Conservation (phyloP, 106 monocot species). For the Dendrobium chrysotoxum region DNA sequence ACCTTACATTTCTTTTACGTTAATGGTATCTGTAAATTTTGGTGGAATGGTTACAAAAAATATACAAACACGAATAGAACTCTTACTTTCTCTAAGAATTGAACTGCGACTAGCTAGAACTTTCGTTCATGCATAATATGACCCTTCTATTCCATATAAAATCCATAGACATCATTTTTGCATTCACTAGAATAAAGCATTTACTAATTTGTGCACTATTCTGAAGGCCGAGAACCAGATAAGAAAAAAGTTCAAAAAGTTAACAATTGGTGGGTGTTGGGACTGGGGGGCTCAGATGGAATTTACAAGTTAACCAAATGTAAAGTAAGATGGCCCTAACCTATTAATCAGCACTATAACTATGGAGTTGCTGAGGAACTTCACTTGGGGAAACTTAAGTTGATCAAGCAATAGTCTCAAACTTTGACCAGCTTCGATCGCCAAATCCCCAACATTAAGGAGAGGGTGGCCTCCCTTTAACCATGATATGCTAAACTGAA, state of each 20-base stretch:
- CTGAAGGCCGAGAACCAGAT: neutral
- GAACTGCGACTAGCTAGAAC: neutral
- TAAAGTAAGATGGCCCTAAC: constrained; percentile 24
- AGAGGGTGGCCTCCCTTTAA: constrained; percentile 73
- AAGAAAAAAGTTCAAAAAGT: neutral
- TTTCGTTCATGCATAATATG: neutral
- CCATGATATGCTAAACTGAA: constrained; percentile 82
- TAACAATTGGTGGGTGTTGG: neutral
- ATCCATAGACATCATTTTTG: neutral
- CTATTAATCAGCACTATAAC: constrained; percentile 79
- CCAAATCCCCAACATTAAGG: constrained; percentile 76
- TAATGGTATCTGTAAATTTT: neutral
- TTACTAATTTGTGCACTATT: neutral
- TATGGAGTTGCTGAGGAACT: constrained; percentile 76
- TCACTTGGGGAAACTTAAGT: constrained; percentile 71
- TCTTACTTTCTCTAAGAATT: neutral
- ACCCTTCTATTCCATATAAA: neutral
- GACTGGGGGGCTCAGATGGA: neutral
- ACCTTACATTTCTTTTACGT: neutral
- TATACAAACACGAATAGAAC: neutral
- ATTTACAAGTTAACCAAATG: neutral
- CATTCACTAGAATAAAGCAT: neutral
- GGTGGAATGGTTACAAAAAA: neutral
- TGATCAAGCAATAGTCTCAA: constrained; percentile 81
- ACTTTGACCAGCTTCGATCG: constrained; percentile 77